A percentile compares a stretch with the other conserved stretches of the same genome.
phyloP scores from a whole-genome alignment of 2,329 filamentous ascomycete species.

The Claviceps purpurea region DNA sequence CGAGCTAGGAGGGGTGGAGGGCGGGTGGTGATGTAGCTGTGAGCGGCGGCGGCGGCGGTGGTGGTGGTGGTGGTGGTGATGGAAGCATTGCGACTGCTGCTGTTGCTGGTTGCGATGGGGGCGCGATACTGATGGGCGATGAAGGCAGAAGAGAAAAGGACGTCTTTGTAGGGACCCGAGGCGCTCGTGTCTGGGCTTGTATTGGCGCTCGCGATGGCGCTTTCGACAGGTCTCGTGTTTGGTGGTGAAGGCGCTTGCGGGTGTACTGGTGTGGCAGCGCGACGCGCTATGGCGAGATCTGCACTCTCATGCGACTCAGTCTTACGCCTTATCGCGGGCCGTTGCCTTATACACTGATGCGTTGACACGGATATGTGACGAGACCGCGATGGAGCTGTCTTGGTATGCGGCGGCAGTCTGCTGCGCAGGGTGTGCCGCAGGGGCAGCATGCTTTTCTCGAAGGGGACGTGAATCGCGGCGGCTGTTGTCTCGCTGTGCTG shows the following conservation, averaged over 20 bases:
- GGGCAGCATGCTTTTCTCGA: not conserved
- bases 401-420: not conserved
- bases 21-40: constrained; percentile 1
- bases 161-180: constrained; percentile 3
- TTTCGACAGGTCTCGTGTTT: not conserved
- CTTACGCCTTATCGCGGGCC: not conserved
- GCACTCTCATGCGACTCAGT: not conserved
- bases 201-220: no score
- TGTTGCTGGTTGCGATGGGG: not conserved
- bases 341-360: constrained; percentile 1
- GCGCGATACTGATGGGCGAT: constrained; percentile 6
- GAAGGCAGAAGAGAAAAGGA: constrained; percentile 7
- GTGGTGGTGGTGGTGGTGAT: not conserved
- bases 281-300: no score
- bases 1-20: constrained; percentile 11
- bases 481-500: no score
- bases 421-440: not conserved
- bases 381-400: not conserved
- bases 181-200: not conserved
- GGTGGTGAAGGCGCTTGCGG: not conserved
- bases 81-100: not conserved
- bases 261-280: not conserved
- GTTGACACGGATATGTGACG: constrained; percentile 5
- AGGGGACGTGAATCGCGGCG: not conserved
- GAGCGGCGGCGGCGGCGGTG: not conserved